Percentiles rank a stretch among this genome's conserved stretches.
phyloP scores from a whole-genome alignment of 2,329 filamentous ascomycete genomes.

The Penicillium freii region DNA sequence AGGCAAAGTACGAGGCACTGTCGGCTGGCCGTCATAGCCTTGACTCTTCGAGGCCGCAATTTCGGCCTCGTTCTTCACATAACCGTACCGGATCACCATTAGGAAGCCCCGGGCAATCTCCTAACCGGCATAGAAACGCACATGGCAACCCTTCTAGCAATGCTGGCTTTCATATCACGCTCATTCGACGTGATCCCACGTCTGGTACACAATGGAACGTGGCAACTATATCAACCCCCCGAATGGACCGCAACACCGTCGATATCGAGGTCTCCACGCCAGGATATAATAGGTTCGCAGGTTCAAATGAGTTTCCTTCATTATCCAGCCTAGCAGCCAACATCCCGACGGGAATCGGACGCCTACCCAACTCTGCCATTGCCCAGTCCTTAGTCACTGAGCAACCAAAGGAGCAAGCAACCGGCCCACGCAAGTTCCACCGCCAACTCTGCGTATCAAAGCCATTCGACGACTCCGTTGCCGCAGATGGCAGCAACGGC shows the following conservation, averaged over 20 bases:
- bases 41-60: slow-evolving; percentile 27
- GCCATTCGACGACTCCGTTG: slow-evolving; percentile 18
- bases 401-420: slow-evolving; percentile 14
- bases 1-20: slow-evolving; percentile 23
- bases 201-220: slow-evolving; percentile 74
- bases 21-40: slow-evolving; percentile 31
- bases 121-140: slow-evolving; percentile 17
- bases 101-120: slow-evolving; percentile 32
- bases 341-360: slow-evolving; percentile 25
- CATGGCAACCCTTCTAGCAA: slow-evolving; percentile 12
- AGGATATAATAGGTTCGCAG: slow-evolving; percentile 59
- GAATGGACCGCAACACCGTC: slow-evolving; percentile 35
- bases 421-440: slow-evolving; percentile 31
- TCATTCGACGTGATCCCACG: slow-evolving; percentile 72
- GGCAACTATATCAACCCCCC: slow-evolving; percentile 56
- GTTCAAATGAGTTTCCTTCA: slow-evolving; percentile 36
- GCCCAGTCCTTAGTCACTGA: slow-evolving; percentile 10
- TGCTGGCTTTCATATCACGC: slow-evolving; percentile 47
- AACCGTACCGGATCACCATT: slow-evolving; percentile 19
- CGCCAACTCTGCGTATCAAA: slow-evolving; percentile 36
- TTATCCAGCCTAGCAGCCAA: slow-evolving; percentile 32
- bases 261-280: slow-evolving; percentile 59
- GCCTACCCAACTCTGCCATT: slow-evolving; percentile 16
- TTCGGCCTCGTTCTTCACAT: slow-evolving; percentile 26
- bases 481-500: slow-evolving; percentile 9